Evolutionary conservation across 1,284 basidiomycete genomes (phyloP).

Genomic region (Rhizoctonia solani): DNA sequence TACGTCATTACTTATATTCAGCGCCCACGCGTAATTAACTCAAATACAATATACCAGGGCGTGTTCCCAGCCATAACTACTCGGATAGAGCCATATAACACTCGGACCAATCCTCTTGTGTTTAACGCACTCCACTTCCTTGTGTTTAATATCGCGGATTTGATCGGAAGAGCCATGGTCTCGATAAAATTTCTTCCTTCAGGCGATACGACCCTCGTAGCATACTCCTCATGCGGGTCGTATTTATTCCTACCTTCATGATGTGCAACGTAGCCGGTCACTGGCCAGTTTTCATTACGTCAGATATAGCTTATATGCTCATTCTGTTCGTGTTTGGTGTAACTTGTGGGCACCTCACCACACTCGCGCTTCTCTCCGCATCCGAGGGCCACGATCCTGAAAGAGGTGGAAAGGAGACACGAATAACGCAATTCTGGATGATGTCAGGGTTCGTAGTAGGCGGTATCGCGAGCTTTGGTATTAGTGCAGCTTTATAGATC

Average conservation of each 20-base stretch:
- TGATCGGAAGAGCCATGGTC: slow-evolving; percentile 74
- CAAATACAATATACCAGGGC: slow-evolving; percentile 55
- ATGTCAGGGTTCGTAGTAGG: slow-evolving; percentile 76
- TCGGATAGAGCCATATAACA: slow-evolving; percentile 66
- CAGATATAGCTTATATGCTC: slow-evolving; percentile 74
- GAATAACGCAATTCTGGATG: slow-evolving; percentile 75
- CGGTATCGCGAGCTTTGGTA: slow-evolving; percentile 77
- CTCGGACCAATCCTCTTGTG: slow-evolving; percentile 56
- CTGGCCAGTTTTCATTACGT: slow-evolving; percentile 60
- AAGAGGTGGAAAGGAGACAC: slow-evolving; percentile 61
- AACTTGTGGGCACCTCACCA: slow-evolving; percentile 75
- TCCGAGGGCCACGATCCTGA: slow-evolving; percentile 73
- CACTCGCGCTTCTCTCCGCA: slow-evolving; percentile 71
- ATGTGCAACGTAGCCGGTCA: slow-evolving; percentile 68
- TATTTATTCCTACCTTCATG: slow-evolving; percentile 83
- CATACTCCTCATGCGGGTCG: slow-evolving; percentile 68
- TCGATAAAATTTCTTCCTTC: slow-evolving; percentile 73
- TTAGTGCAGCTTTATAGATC: slow-evolving; percentile 51
- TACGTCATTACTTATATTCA: slow-evolving; percentile 52
- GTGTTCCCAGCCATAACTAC: slow-evolving; percentile 85
- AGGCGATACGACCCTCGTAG: slow-evolving; percentile 63
- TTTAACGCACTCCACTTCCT: slow-evolving; percentile 75
- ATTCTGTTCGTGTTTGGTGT: slow-evolving; percentile 72
- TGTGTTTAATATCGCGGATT: slow-evolving; percentile 74
- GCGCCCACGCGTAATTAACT: not conserved